Conservation (phyloP, 257 asterid species). For the Rubia yunnanensis region DNA sequence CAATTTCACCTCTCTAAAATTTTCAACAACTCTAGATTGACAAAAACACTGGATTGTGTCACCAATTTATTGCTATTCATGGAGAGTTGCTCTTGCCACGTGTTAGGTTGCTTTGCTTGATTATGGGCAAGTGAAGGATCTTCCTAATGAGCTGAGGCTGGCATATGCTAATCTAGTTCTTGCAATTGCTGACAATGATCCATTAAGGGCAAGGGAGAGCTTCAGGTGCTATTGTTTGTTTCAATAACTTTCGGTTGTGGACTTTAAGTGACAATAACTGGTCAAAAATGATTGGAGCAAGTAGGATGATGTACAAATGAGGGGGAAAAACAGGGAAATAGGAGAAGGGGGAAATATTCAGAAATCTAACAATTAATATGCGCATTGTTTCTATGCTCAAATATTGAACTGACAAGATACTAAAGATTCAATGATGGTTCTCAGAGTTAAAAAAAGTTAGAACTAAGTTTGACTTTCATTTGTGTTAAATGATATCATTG, state of each 20-base stretch:
- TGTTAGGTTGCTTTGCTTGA: slow-evolving; percentile 91
- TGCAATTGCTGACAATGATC: slow-evolving; percentile 90
- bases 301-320: not conserved
- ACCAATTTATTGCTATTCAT: not conserved
- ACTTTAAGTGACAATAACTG: not conserved
- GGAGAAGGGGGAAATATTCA: not conserved
- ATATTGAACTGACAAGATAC: not conserved
- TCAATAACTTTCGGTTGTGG: not conserved
- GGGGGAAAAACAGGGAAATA: not conserved
- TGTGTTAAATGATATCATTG: not conserved
- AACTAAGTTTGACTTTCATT: slow-evolving; percentile 1
- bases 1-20: slow-evolving; percentile 21
- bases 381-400: not conserved
- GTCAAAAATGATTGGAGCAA: not conserved
- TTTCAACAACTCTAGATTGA: slow-evolving; percentile 2
- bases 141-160: slow-evolving; percentile 77
- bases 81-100: slow-evolving; percentile 1
- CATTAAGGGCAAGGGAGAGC: slow-evolving; percentile 66
- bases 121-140: slow-evolving; percentile 99
- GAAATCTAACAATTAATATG: not conserved
- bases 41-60: not conserved
- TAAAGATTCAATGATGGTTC: not conserved
- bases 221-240: slow-evolving; percentile 52
- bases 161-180: slow-evolving; percentile 87
- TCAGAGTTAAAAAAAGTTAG: not conserved